Evolutionary conservation across 129 eudicot genomes (phyloP).

Genomic region (Logfia minima): DNA sequence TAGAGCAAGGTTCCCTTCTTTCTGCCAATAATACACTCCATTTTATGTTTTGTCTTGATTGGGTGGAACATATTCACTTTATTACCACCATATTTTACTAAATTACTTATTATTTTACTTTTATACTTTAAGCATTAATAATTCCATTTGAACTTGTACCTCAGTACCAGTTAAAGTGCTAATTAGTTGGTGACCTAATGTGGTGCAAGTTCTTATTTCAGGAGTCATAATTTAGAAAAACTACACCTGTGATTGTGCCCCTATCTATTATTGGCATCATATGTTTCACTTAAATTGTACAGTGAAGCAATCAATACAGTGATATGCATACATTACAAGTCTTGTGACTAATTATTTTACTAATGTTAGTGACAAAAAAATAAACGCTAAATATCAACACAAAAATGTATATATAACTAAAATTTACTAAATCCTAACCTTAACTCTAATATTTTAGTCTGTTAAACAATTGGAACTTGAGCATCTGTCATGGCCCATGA

Average conservation of each 20-base stretch:
- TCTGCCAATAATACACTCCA: background rate
- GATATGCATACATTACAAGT: too few relatives aligned
- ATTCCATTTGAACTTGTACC: background rate
- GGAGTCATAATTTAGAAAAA: background rate
- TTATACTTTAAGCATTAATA: background rate
- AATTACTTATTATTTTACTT: background rate
- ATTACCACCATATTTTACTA: background rate
- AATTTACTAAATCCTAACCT: background rate
- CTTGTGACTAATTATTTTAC: too few relatives aligned
- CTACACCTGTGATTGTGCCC: too few relatives aligned
- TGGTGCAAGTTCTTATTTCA: background rate
- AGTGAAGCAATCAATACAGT: too few relatives aligned
- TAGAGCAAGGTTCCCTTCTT: background rate
- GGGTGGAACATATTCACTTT: background rate
- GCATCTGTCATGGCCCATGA: background rate
- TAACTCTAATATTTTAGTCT: background rate
- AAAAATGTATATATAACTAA: background rate
- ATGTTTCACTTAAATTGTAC: too few relatives aligned
- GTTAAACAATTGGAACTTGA: background rate
- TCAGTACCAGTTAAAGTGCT: background rate
- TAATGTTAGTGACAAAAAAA: too few relatives aligned
- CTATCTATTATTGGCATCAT: too few relatives aligned
- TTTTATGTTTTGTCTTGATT: background rate
- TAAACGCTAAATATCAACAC: too few relatives aligned
- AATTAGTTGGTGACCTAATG: background rate